Base-by-base conservation (phyloP, 352 stramenopile genomes). In the Sclerospora graminicola region DNA sequence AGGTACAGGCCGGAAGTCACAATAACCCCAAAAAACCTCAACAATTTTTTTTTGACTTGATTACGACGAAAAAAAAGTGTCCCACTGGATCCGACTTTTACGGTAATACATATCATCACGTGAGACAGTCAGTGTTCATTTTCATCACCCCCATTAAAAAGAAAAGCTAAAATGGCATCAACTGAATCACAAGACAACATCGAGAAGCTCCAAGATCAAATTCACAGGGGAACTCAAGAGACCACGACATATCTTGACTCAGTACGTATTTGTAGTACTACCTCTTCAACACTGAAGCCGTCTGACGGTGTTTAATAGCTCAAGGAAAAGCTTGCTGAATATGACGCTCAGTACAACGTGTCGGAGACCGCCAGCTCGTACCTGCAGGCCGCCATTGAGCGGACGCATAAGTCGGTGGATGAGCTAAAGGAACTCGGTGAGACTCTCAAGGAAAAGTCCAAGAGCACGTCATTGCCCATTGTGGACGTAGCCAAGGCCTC, bases 301-400 rank as follows among this genome's bases (percentile, higher is more conserved):
- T 23, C 32, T 18, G 2, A 1, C 13, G 11, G 21, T 26, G 21
- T 26, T 26, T 30, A 4, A 13, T 46, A 76, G 62, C 49, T 78
- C 23, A 78, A 75, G 51, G 54, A 49, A 27, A 66, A 69, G 20
- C 35, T 79, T 38, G 45, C 57, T 24, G 66, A 84, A 48, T 88
- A 85, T 51, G 75, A 88, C 47, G 59, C 61, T 15, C 67, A 84
- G 34, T 88, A 69, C 63, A 81, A 71, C 51, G 64, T 88, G 15
- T 74, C 62, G 8, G 72, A 88, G 54, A 85, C 76, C 19, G 76
- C 76, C 23, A 71, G 59, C 16, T 69, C 65, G 6, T 88, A 76
- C 53, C 58, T 88, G 37, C 65, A 84, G 28, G 62, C 68, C 10
- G 76, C 66, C 7, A 70, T 88, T 16, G 76, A 88, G 13, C 63